Evolutionary conservation across 1,139 yeast species (phyloP), one percentile per base, ranked within the genome.

Genomic region (Candida sanyaensis): DNA sequence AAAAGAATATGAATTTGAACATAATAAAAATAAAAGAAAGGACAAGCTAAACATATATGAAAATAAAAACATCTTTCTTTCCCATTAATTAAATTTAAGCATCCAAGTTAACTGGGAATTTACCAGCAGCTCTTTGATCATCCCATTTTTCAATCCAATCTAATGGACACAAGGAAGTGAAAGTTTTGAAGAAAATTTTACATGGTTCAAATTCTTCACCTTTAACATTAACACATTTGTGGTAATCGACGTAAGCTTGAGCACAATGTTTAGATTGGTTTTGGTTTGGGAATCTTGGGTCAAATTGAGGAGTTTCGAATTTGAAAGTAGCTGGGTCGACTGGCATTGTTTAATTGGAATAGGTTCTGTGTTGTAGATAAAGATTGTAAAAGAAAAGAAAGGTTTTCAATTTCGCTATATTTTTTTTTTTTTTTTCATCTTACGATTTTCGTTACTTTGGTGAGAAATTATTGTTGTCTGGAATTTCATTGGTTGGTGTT

Each of bases 171-270:
- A 93, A 80, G 33, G 97, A 82, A 61, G 87, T 82, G 80, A 81
- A 93, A 51, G 97, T 89, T 75, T 84, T 87, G 85, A 83, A 89
- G 78, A 93, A 93, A 60, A 89, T 91, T 75, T 91, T 82, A 76
- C 99, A 93, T 66, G 98, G 98, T 65, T 92, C 97, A 66, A 93
- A 93, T 56, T 92, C 98, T 76, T 93, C 98, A 67, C 99, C 99
- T 79, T 92, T 92, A 60, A 92, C 91, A 65, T 85, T 87, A 69
- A 93, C 83, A 79, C 99, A 93, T 76, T 91, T 92, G 86, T 88
- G 93, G 85, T 92, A 93, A 75, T 93, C 99, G 64, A 93, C 90
- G 78, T 92, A 93, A 59, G 95, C 81, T 78, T 92, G 98, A 84
- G 95, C 95, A 81, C 99, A 92, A 81, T 92, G 97, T 78, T 88